A percentile compares a stretch with the other conserved stretches of the same genome.
Conservation (phyloP, 1,284 basidiomycete genomes). For the Tilletia walkeri region DNA sequence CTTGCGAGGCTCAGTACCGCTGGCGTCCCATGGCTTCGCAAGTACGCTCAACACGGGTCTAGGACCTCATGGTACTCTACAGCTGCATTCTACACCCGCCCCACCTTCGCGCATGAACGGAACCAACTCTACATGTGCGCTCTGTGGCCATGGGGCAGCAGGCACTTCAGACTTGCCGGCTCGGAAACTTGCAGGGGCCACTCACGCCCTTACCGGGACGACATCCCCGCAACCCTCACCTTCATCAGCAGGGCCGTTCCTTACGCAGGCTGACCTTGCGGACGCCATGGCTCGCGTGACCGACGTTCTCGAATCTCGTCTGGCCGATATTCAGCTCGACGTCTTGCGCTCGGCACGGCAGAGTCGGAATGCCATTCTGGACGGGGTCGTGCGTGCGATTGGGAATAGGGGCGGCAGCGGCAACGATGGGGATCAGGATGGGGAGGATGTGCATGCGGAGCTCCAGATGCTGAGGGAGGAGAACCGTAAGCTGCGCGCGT, state of each 20-base stretch:
- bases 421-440: not conserved
- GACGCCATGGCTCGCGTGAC: conserved; percentile 7
- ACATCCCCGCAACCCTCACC: no score
- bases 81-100: conserved; percentile 5
- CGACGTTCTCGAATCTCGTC: not conserved
- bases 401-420: not conserved
- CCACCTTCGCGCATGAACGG: not conserved
- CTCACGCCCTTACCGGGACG: no score
- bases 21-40: not conserved
- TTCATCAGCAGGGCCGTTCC: not conserved
- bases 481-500: conserved; percentile 3
- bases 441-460: conserved; percentile 2
- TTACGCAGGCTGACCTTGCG: conserved; percentile 2
- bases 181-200: not conserved
- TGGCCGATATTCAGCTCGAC: conserved; percentile 10
- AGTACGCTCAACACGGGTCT: not conserved
- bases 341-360: conserved; percentile 1
- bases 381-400: not conserved
- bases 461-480: not conserved
- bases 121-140: not conserved
- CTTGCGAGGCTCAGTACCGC: not conserved
- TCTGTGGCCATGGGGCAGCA: not conserved
- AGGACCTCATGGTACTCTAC: not conserved
- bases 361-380: conserved; percentile 4
- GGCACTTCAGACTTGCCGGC: not conserved